A percentile compares a stretch with the other conserved stretches of the same genome.
phyloP scores from a whole-genome alignment of 345 rosid genomes.

The Euphorbia pulcherrima region DNA sequence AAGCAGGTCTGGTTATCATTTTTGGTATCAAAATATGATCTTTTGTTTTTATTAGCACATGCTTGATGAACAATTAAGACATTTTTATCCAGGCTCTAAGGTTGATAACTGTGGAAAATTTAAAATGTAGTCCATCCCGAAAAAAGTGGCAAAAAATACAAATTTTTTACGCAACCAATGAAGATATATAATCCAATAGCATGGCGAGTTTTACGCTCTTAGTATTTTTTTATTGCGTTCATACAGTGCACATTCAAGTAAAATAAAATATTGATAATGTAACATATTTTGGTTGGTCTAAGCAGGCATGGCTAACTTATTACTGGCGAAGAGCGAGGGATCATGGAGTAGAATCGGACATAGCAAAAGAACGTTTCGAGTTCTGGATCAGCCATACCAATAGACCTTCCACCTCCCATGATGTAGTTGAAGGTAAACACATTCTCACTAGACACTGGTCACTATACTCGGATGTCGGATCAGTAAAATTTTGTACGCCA shows the following conservation, averaged over 20 bases:
- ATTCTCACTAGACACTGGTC: too few relatives aligned
- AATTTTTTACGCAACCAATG: too few relatives aligned
- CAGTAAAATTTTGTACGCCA: too few relatives aligned
- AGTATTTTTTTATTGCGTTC: too few relatives aligned
- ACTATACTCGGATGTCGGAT: too few relatives aligned
- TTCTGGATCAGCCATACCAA: slow-evolving; percentile 57
- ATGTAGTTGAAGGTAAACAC: slow-evolving; percentile 75
- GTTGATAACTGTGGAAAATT: too few relatives aligned
- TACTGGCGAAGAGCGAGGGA: slow-evolving; percentile 81
- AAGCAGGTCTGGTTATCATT: slow-evolving; percentile 53
- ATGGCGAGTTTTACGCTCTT: too few relatives aligned
- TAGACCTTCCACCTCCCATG: slow-evolving; percentile 50
- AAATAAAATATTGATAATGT: neutral
- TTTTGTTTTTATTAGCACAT: neutral
- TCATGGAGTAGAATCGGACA: slow-evolving; percentile 64
- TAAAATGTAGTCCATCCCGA: neutral
- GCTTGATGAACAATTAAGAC: neutral
- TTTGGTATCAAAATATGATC: neutral
- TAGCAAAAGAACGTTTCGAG: slow-evolving; percentile 70
- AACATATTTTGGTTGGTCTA: too few relatives aligned
- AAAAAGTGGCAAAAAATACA: too few relatives aligned
- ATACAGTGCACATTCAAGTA: too few relatives aligned
- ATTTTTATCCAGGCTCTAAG: neutral
- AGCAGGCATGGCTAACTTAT: slow-evolving; percentile 82
- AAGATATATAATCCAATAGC: too few relatives aligned